Conservation (phyloP, 257 asterid genomes). For the Ilex asprella region DNA sequence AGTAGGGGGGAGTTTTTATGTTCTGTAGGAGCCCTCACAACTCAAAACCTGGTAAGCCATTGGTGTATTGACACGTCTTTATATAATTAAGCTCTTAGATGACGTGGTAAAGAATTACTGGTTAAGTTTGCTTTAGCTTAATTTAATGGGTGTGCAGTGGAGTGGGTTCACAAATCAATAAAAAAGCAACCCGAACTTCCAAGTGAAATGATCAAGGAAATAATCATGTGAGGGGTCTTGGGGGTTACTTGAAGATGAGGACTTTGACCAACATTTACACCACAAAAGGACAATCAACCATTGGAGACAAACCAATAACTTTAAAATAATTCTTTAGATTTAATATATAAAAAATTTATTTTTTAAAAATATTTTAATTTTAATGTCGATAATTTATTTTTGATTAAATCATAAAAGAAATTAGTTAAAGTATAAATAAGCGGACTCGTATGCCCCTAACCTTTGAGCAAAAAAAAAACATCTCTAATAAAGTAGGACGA, state of each 20-base stretch:
- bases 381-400: no score
- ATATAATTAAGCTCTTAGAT: not conserved
- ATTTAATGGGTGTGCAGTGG: not conserved
- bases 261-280: slow-evolving; percentile 22
- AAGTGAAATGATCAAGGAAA: not conserved
- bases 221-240: slow-evolving; percentile 1
- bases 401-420: no score
- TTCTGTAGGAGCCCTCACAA: not conserved
- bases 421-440: no score
- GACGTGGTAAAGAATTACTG: not conserved
- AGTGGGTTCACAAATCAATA: not conserved
- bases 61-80: not conserved
- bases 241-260: slow-evolving; percentile 24
- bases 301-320: not conserved
- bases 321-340: not conserved
- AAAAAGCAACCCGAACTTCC: not conserved
- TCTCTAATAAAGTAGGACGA: not conserved
- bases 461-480: not conserved
- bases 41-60: not conserved
- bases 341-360: no score
- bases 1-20: not conserved
- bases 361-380: no score
- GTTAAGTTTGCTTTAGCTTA: no score
- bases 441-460: not conserved
- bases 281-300: slow-evolving; percentile 13